phyloP scores from a whole-genome alignment of 1,284 basidiomycete species.

The Ganoderma boninense region DNA sequence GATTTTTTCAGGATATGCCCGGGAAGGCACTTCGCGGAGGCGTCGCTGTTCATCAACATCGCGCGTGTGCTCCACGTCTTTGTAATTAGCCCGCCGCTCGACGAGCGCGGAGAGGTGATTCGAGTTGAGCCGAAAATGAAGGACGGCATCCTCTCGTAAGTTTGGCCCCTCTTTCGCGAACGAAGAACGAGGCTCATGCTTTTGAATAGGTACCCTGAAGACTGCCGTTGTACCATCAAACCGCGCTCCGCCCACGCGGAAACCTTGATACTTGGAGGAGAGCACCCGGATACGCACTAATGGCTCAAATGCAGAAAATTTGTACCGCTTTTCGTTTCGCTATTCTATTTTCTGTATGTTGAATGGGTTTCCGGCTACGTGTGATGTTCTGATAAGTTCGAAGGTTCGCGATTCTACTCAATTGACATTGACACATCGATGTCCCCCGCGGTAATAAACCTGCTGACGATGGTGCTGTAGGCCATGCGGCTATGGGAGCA shows the following conservation, averaged over 20 bases:
- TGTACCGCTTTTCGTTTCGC: background rate
- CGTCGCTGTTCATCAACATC: slow-evolving; percentile 29
- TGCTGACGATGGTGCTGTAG: background rate
- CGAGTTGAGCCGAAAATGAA: slow-evolving; percentile 29
- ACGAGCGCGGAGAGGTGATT: slow-evolving; percentile 18
- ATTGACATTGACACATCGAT: background rate
- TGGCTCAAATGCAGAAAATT: background rate
- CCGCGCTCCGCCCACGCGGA: slow-evolving; percentile 22
- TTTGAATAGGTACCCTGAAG: slow-evolving; percentile 27
- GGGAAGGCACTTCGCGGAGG: slow-evolving; percentile 31
- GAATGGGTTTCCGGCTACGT: background rate
- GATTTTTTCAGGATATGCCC: slow-evolving; percentile 29
- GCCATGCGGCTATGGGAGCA: background rate
- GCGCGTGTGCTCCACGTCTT: slow-evolving; percentile 35
- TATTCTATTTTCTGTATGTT: background rate
- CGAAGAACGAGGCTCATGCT: background rate
- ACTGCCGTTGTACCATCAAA: slow-evolving; percentile 31
- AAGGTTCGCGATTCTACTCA: background rate
- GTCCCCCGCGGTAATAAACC: background rate
- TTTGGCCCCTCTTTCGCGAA: background rate
- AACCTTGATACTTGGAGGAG: slow-evolving; percentile 18
- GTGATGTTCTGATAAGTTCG: background rate
- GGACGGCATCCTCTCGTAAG: slow-evolving; percentile 32
- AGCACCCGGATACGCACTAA: background rate
- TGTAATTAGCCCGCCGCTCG: slow-evolving; percentile 30